Evolutionary conservation across 2,329 filamentous ascomycete genomes (phyloP), one percentile per base, ranked within the genome.

Genomic region (Talaromyces verruculosus): DNA sequence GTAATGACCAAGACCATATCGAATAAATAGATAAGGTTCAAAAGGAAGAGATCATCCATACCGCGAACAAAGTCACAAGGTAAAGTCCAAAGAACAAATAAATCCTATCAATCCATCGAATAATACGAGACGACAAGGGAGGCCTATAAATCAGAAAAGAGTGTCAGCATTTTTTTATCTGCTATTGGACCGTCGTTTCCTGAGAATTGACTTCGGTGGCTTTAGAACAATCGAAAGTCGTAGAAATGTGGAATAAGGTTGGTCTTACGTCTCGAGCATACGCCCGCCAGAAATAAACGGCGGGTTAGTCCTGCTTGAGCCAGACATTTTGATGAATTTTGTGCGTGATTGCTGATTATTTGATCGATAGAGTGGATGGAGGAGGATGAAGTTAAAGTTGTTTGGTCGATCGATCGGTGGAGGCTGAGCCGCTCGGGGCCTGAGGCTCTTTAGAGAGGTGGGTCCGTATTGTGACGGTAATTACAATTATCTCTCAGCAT

Each of bases 41-140:
- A 30, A 28, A 3, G 5, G 25, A 25, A 28, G 5, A 60, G 64
- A 33, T 65, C 72, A 63, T 25, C 49, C 78, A 37, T 77, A 83
- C 81, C 62, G 81, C 79, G 67, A 84, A 82, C 10, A 84, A 73
- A 49, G 79, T 81, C 49, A 81, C 80, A 33, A 84, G 69, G 66
- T 84, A 84, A 28, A 84, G 73, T 5, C 82, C 82, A 5, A 84
- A 51, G 69, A 84, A 83, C 67, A 79, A 71, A 69, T 84, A 84
- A 61, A 80, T 65, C 63, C 72, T 74, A 59, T 82, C 74, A 66
- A 80, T 65, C 71, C 81, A 76, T 68, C 77, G 78, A 59, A 71
- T 72, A 65, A 81, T 61, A 59, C 80, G 82, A 65, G 80, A 77
- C 17, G 79, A 73, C 60, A 83, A 64, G 2, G 82, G 82, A 13